Conservation (phyloP, 2,329 filamentous ascomycete species). For the Sodiomyces alkalinus region DNA sequence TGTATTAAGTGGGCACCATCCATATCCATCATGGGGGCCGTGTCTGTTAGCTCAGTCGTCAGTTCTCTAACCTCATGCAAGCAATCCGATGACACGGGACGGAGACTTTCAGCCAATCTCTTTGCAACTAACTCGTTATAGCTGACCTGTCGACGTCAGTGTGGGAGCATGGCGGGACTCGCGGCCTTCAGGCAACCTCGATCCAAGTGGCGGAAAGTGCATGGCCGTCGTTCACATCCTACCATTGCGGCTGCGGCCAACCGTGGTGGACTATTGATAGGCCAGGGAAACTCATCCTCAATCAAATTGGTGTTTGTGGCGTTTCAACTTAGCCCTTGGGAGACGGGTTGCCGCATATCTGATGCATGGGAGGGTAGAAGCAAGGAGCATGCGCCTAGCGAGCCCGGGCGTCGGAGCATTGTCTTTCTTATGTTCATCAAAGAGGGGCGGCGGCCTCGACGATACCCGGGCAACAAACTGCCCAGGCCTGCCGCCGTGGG, state of each 20-base stretch:
- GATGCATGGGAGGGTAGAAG: constrained; percentile 24
- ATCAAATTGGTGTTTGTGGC: constrained; percentile 30
- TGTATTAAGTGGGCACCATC: no score
- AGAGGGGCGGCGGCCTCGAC: constrained; percentile 6
- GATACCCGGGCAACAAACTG: constrained; percentile 2
- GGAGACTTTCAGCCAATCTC: constrained; percentile 2
- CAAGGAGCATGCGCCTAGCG: constrained; percentile 8
- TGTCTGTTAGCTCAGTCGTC: not conserved
- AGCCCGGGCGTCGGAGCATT: not conserved
- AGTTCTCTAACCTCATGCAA: constrained; percentile 6
- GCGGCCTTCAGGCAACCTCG: constrained; percentile 12
- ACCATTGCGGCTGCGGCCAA: constrained; percentile 21
- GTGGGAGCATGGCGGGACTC: constrained; percentile 10
- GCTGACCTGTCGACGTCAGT: constrained; percentile 6
- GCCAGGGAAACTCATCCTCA: constrained; percentile 21
- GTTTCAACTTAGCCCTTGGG: constrained; percentile 28
- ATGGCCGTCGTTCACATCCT: constrained; percentile 17
- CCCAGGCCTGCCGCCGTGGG: no score
- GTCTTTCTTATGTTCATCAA: constrained; percentile 3
- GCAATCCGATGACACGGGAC: constrained; percentile 3
- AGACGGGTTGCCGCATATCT: constrained; percentile 32
- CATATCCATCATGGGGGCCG: no score
- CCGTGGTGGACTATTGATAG: constrained; percentile 20
- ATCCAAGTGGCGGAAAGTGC: constrained; percentile 17
- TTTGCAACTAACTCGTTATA: constrained; percentile 2